Percentiles rank a stretch among this genome's conserved stretches.
Evolutionary conservation across 2,329 filamentous ascomycete species (phyloP).

Genomic region (Fusarium multiceps): DNA sequence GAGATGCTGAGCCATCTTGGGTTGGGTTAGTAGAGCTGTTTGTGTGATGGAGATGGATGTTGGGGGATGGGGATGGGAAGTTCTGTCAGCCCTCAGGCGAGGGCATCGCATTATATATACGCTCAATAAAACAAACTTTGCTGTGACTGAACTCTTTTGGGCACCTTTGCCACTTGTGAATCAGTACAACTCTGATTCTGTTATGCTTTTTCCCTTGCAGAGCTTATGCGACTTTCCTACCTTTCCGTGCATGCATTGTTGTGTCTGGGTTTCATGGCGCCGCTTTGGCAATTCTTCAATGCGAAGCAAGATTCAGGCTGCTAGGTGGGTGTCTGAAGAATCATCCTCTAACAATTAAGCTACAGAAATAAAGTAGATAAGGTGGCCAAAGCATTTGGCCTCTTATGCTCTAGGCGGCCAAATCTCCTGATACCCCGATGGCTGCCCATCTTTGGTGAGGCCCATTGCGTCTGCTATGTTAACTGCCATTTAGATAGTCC

Average conservation of each 20-base stretch:
- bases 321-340: background rate
- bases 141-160: background rate
- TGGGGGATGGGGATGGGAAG: background rate
- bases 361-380: background rate
- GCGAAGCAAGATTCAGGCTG: background rate
- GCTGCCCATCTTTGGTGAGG: background rate
- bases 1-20: background rate
- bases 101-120: background rate
- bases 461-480: background rate
- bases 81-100: background rate
- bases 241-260: background rate
- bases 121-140: background rate
- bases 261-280: background rate
- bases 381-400: background rate
- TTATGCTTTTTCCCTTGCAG: background rate
- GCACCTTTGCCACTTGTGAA: background rate
- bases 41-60: background rate
- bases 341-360: background rate
- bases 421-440: background rate
- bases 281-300: background rate
- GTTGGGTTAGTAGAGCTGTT: background rate
- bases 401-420: background rate
- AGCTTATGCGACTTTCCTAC: background rate
- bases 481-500: background rate
- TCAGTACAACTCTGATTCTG: background rate